Conservation (phyloP, 2,329 filamentous ascomycete genomes). For the Chlorencoelia australis region DNA sequence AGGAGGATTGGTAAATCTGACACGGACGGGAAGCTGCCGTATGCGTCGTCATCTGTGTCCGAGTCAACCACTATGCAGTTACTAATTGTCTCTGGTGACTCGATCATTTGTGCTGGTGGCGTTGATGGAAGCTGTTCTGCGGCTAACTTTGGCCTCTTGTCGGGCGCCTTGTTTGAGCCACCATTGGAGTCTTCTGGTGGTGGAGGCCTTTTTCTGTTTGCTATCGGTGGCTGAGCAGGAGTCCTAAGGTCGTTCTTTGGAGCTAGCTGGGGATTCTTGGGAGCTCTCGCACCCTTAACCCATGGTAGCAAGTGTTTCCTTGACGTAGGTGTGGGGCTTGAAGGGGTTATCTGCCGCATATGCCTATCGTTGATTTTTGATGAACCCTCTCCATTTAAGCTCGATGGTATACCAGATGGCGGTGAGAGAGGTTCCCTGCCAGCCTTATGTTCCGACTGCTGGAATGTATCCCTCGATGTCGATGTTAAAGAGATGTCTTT, state of each 20-base stretch:
- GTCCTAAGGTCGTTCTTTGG: neutral
- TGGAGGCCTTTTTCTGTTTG: neutral
- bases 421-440: neutral
- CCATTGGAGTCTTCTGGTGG: neutral
- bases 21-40: neutral
- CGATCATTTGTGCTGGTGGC: neutral
- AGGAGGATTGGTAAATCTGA: neutral
- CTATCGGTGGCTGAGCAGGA: neutral
- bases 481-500: neutral
- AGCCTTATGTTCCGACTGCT: neutral
- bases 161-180: neutral
- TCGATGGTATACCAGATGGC: neutral
- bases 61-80: neutral
- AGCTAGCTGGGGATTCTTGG: neutral
- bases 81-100: neutral
- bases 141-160: neutral
- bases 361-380: neutral
- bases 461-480: neutral
- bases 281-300: neutral
- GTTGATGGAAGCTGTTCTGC: neutral
- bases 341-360: neutral
- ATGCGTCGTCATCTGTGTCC: neutral
- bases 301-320: neutral
- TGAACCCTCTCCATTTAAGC: neutral
- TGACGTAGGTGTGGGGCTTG: neutral